Base-by-base conservation (phyloP, 2,329 filamentous ascomycete genomes). In the Aspergillus brasiliensis region DNA sequence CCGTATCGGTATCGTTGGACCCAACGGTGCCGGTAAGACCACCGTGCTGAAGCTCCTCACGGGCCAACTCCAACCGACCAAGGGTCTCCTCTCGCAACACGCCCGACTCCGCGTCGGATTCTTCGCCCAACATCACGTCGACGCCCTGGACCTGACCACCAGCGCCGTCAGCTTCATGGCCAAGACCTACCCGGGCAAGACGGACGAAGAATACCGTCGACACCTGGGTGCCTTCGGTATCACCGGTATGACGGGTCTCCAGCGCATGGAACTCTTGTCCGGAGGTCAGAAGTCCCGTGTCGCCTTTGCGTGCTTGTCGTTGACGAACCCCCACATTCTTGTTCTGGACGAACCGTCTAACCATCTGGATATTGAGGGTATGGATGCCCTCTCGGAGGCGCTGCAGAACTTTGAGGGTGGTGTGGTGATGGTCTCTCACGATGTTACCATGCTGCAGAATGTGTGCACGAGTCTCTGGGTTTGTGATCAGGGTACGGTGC, bases 251-350 rank as follows among this genome's bases (percentile, higher is more conserved):
- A 98, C 94, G 4, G 94, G 94, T 71, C 83, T 99, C 57, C 95
- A 99, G 75, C 97, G 96, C 81, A 97, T 99, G 90, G 94, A 81
- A 44, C 79, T 97, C 52, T 80, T 99, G 3, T 99, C 95, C 13
- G 95, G 95, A 83, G 95, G 95, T 81, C 95, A 99, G 74, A 99
- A 99, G 77, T 98, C 93, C 54, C 91, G 95, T 82, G 95, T 99
- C 2, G 95, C 95, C 7, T 99, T 99, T 78, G 94, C 95, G n/a
- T 98, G 94, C 74, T 80, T 99, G 62, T 94, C 92, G 0, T 82
- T 99, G 66, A 91, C 88, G 51, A 97, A 98, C 78, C 95, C 95
- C 17, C 95, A 99, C 74, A 98, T 99, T 67, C 84, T 99, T 49
- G 94, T 99, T 62, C 90, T 99, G 53, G 95, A 99, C 84, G 95